A percentile compares a stretch with the other conserved stretches of the same genome.
phyloP scores from a whole-genome alignment of 2,329 filamentous ascomycete genomes.

The Periglandula ipomoeae region DNA sequence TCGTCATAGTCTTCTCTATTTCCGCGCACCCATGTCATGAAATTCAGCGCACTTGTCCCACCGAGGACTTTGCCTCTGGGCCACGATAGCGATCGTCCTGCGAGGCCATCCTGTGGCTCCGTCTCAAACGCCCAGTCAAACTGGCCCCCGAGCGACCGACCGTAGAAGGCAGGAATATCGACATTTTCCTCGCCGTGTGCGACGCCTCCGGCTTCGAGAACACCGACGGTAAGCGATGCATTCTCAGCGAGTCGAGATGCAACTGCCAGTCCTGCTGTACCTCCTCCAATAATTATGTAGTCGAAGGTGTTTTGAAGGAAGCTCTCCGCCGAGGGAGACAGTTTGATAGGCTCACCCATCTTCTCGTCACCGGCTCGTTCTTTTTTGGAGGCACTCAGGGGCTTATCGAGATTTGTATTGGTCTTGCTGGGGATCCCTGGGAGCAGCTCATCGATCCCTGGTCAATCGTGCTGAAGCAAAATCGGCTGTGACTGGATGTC shows the following conservation, averaged over 20 bases:
- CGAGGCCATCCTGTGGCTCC: slow-evolving; percentile 26
- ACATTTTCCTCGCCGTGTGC: slow-evolving; percentile 21
- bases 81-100: slow-evolving; percentile 30
- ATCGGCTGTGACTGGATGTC: neutral
- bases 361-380: neutral
- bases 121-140: slow-evolving; percentile 35
- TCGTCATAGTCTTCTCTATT: slow-evolving; percentile 41
- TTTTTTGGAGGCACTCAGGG: too few species aligned
- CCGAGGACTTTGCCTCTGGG: slow-evolving; percentile 45
- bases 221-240: slow-evolving; percentile 18
- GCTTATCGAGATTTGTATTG: too few species aligned
- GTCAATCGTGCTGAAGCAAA: neutral
- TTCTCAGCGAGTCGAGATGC: slow-evolving; percentile 36
- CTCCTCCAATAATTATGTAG: slow-evolving; percentile 41
- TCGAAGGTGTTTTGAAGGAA: slow-evolving; percentile 19
- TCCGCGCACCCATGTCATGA: slow-evolving; percentile 44
- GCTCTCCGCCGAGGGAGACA: slow-evolving; percentile 9
- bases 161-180: slow-evolving; percentile 28
- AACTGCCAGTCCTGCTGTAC: slow-evolving; percentile 43
- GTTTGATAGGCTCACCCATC: neutral
- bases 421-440: neutral
- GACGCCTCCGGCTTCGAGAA: slow-evolving; percentile 25
- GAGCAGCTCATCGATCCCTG: neutral
- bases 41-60: slow-evolving; percentile 52
- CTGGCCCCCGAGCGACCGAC: slow-evolving; percentile 24